Percentiles rank a stretch among this genome's conserved stretches.
These are phyloP conservation scores for Torulaspora franciscae DNA, from an alignment of 805 yeast genomes.

Conservation along the genomic window DNA sequence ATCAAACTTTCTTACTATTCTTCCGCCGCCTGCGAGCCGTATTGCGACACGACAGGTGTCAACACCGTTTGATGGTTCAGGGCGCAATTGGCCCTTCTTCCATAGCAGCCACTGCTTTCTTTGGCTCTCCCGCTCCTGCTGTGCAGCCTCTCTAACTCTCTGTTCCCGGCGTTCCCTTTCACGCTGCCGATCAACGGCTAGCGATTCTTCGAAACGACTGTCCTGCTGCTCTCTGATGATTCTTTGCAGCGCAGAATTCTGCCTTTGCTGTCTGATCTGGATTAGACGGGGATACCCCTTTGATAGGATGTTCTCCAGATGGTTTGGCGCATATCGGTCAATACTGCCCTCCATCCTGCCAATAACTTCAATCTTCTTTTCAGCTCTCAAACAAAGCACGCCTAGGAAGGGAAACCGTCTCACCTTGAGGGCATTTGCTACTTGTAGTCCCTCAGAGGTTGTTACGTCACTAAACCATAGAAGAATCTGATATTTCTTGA, in stretches of 20 bases:
- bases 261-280: conserved; percentile 56
- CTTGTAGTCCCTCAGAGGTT: conserved; percentile 79
- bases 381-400: conserved; percentile 61
- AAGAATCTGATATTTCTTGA: conserved; percentile 49
- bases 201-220: conserved; percentile 64
- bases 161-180: conserved; percentile 31
- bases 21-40: conserved; percentile 56
- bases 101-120: conserved; percentile 46
- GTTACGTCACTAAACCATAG: conserved; percentile 86
- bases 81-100: conserved; percentile 38
- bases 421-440: conserved; percentile 67
- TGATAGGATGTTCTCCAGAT: conserved; percentile 21
- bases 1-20: conserved; percentile 49
- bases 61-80: conserved; percentile 29
- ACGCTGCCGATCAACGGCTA: conserved; percentile 60
- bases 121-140: conserved; percentile 19
- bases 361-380: conserved; percentile 31
- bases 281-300: conserved; percentile 39
- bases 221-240: conserved; percentile 68
- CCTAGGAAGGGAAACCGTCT: conserved; percentile 81
- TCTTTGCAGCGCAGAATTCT: conserved; percentile 54
- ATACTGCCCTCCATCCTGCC: conserved; percentile 26
- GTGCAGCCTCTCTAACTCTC: conserved; percentile 34
- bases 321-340: conserved; percentile 14
- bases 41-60: conserved; percentile 61